Base-by-base conservation (phyloP, 2,329 filamentous ascomycete genomes). In the Nemania sp. region DNA sequence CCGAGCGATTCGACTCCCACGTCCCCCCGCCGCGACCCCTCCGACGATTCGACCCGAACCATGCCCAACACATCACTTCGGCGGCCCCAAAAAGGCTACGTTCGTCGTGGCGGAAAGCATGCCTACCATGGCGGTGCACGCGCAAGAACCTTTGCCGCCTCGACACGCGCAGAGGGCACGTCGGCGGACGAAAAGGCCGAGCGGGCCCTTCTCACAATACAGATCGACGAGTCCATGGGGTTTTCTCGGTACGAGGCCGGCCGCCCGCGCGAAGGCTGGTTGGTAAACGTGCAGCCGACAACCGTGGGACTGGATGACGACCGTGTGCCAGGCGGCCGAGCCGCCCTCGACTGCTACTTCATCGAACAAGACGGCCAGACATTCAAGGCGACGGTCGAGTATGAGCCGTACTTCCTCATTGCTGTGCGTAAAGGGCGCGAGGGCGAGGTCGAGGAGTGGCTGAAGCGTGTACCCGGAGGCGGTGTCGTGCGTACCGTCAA, bases 261-360 rank as follows among this genome's bases (percentile, higher is more conserved):
- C 49, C 87, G 90, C 73, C 82, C 80, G 68, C 90, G 88, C 73
- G 85, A 90, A 51, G 93, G 96, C 65, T 99, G 95, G 95, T 85
- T 99, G 3, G 91, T 94, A 69, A 99, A 98, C 73, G 91, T 98
- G 79, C 91, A 97, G 74, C 88, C 92, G 40, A 98, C 95, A 0
- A 87, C 87, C 12, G 83, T 99, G 47, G 72, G 63, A 2, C 66
- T 74, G 80, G 82, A 97, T 75, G 94, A 98, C 73, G 85, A 93
- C 15, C 90, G 91, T 68, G 84, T 90, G 47, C 88, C 90, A 1
- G 91, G 91, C 61, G 95, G 95, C 39, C 87, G 92, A 66, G 90
- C 95, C 1, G 95, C 91, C 9, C 87, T 99, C 58, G 95, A 99
- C 78, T 97, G 92, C 77, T 99, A 97, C 80, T 99, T 99, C 77